These are phyloP conservation scores for Amanita exitialis DNA, from an alignment of 768 basidiomycete genomes.

Conservation along the genomic window DNA sequence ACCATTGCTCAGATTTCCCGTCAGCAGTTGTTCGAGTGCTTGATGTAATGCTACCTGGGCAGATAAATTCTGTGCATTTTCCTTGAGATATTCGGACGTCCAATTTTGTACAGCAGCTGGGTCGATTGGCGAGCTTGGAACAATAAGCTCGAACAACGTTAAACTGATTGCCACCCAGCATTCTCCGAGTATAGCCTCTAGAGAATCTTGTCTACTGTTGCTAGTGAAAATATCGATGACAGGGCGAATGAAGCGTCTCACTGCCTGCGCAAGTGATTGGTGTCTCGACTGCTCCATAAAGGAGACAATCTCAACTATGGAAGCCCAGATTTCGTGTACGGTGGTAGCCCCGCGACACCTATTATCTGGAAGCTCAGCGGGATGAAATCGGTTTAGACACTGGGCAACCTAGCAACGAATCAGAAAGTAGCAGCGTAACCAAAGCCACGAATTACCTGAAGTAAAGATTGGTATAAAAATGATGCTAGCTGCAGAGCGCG, in stretches of 20 bases:
- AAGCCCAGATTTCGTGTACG: not conserved
- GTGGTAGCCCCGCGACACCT: not conserved
- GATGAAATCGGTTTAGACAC: not conserved
- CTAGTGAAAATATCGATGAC: conserved; percentile 2
- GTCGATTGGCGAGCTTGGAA: conserved; percentile 82
- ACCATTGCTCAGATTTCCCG: conserved; percentile 47
- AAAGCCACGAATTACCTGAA: conserved; percentile 21
- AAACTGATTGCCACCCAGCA: conserved; percentile 55
- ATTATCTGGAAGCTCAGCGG: not conserved
- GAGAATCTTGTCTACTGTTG: conserved; percentile 4
- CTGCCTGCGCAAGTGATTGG: conserved; percentile 23
- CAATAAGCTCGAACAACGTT: conserved; percentile 56
- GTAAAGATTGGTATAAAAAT: conserved; percentile 29
- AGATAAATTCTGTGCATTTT: conserved; percentile 28
- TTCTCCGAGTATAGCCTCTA: conserved; percentile 16
- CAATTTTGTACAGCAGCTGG: conserved; percentile 61
- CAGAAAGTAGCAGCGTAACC: not conserved
- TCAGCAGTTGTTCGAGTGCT: conserved; percentile 40
- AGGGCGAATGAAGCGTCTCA: conserved; percentile 20
- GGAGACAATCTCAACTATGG: conserved; percentile 8
- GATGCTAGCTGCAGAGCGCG: conserved; percentile 33
- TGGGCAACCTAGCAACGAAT: not conserved
- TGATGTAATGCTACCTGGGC: conserved; percentile 45
- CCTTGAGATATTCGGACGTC: conserved; percentile 29
- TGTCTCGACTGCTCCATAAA: conserved; percentile 23